These are phyloP conservation scores for Colletotrichum sp. DNA, from an alignment of 2,329 filamentous ascomycete genomes.

Conservation along the genomic window DNA sequence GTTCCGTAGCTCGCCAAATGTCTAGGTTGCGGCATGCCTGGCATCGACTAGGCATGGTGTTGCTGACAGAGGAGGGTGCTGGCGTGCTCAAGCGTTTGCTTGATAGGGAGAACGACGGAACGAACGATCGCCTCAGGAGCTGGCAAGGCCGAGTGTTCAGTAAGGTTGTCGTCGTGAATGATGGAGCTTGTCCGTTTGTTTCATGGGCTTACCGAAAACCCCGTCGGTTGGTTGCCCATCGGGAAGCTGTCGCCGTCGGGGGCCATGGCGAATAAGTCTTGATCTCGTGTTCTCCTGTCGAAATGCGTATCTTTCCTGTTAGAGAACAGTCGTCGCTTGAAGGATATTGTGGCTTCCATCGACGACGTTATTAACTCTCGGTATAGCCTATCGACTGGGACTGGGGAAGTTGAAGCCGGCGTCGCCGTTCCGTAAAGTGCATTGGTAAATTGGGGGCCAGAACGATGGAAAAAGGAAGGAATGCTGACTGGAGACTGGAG, in stretches of 20 bases:
- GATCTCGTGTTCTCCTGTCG: neutral
- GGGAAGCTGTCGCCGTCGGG: neutral
- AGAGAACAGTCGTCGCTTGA: neutral
- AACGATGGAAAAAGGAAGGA: neutral
- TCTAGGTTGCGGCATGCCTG: neutral
- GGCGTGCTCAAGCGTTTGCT: neutral
- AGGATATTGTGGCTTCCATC: neutral
- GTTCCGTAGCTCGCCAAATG: constrained; percentile 1
- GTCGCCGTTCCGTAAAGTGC: neutral
- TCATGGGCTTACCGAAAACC: neutral
- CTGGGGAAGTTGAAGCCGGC: neutral
- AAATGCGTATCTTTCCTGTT: neutral
- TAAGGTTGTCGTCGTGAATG: neutral
- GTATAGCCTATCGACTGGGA: neutral
- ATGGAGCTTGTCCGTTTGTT: neutral
- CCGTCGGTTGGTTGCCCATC: neutral
- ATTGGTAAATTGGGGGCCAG: neutral
- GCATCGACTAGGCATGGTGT: neutral
- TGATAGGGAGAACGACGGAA: neutral
- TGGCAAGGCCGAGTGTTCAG: neutral
- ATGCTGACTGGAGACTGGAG: neutral
- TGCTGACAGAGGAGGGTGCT: neutral
- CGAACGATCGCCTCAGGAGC: neutral
- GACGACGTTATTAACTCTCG: neutral
- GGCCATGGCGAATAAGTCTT: neutral